phyloP scores from a whole-genome alignment of 108 stramenopile genomes.

The Skeletonema menzelii region DNA sequence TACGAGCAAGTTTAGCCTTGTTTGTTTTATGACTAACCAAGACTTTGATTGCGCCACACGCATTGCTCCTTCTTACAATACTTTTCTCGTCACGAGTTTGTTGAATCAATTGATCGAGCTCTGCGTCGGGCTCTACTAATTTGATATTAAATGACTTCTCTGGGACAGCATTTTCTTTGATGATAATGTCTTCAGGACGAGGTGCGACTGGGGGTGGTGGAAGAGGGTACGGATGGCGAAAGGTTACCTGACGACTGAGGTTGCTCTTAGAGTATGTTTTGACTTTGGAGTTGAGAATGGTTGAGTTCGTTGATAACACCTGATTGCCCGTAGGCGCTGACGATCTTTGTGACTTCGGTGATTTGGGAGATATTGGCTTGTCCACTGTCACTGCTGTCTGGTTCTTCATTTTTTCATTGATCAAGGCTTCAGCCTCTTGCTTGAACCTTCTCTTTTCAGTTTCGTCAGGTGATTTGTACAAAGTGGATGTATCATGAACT shows the following conservation, averaged over 20 bases:
- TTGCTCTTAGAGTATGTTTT: not conserved
- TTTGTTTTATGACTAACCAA: constrained; percentile 58
- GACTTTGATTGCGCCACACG: constrained; percentile 83
- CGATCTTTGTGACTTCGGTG: not conserved
- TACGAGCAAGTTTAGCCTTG: constrained; percentile 66
- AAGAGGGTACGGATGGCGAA: constrained; percentile 74
- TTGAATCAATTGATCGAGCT: constrained; percentile 61
- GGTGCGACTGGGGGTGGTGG: constrained; percentile 49
- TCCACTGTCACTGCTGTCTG: not conserved
- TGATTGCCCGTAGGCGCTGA: not conserved
- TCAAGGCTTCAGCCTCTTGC: not conserved
- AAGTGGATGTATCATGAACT: not conserved
- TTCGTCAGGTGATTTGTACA: not conserved
- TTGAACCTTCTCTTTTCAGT: not conserved
- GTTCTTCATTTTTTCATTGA: not conserved
- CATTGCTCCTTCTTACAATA: constrained; percentile 67
- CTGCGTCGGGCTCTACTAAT: constrained; percentile 51
- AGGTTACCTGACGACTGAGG: constrained; percentile 38
- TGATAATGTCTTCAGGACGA: constrained; percentile 51
- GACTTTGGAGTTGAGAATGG: not conserved
- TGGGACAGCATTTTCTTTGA: constrained; percentile 27
- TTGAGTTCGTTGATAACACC: not conserved
- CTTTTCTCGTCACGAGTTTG: constrained; percentile 51
- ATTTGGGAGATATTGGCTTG: no score
- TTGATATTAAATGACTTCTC: constrained; percentile 11